These are phyloP conservation scores for Lasiosphaeria miniovina DNA, from an alignment of 495 filamentous ascomycete species.

Conservation along the genomic window DNA sequence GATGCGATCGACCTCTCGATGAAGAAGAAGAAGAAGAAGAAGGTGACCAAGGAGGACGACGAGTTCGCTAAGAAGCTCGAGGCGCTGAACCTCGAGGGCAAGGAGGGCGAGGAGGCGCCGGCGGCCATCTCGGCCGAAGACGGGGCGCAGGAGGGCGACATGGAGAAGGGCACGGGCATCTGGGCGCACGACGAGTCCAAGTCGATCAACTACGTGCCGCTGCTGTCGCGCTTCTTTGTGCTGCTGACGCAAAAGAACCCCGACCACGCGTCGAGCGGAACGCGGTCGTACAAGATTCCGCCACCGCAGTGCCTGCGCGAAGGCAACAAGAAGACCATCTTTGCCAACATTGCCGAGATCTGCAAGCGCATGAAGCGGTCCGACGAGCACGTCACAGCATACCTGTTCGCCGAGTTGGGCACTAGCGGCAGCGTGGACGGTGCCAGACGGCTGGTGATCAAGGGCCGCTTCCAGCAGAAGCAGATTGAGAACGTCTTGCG, in stretches of 20 bases:
- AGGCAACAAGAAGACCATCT: conserved; percentile 99
- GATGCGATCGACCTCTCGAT: conserved; percentile 58
- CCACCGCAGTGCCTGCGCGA: conserved; percentile 98
- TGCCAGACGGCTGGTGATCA: conserved; percentile 89
- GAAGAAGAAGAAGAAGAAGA: conserved; percentile 98
- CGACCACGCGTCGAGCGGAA: conserved; percentile 81
- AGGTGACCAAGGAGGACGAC: conserved; percentile 64
- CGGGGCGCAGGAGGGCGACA: conserved; percentile 60
- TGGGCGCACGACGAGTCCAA: conserved; percentile 79
- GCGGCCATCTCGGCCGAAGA: conserved; percentile 43
- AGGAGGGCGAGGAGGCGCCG: conserved; percentile 49
- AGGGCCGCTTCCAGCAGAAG: conserved; percentile 97
- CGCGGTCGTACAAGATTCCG: conserved; percentile 96
- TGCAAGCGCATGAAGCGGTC: conserved; percentile 86
- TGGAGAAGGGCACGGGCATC: conserved; percentile 87
- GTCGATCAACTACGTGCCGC: conserved; percentile 75
- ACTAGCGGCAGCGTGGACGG: conserved; percentile 94
- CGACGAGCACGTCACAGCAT: conserved; percentile 95
- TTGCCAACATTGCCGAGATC: conserved; percentile 76
- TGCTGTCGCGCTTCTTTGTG: conserved; percentile 87
- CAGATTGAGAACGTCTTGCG: conserved; percentile 94
- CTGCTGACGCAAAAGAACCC: conserved; percentile 90
- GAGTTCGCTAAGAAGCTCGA: conserved; percentile 58
- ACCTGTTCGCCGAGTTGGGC: conserved; percentile 96
- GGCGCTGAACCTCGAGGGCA: conserved; percentile 77